A percentile compares a stretch with the other conserved stretches of the same genome.
These are phyloP conservation scores for Volutella citrinella DNA, from an alignment of 2,329 filamentous ascomycete species.

Conservation along the genomic window DNA sequence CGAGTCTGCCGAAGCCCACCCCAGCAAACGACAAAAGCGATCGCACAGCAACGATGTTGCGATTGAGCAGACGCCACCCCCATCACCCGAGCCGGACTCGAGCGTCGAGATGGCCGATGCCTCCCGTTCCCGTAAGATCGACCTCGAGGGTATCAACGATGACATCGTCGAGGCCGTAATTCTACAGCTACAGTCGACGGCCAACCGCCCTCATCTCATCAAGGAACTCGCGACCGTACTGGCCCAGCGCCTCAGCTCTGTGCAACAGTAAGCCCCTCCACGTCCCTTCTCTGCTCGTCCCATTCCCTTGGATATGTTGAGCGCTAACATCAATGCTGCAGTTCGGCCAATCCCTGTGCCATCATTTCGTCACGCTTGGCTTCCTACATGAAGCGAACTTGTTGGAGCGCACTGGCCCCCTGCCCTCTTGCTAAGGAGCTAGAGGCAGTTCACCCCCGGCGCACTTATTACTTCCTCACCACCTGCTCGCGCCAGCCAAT, in stretches of 20 bases:
- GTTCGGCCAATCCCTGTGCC: slow-evolving; percentile 91
- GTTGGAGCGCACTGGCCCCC: slow-evolving; percentile 72
- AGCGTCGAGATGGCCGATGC: slow-evolving; percentile 26
- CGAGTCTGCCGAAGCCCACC: slow-evolving; percentile 34
- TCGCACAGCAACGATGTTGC: slow-evolving; percentile 78
- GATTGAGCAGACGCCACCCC: slow-evolving; percentile 70
- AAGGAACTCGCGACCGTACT: slow-evolving; percentile 87
- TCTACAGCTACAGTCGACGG: slow-evolving; percentile 81
- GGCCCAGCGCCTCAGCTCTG: slow-evolving; percentile 71
- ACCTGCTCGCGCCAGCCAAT: slow-evolving; percentile 82
- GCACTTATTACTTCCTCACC: slow-evolving; percentile 94
- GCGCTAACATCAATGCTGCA: slow-evolving; percentile 40
- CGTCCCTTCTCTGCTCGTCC: slow-evolving; percentile 8
- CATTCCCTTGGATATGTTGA: slow-evolving; percentile 11
- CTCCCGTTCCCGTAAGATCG: slow-evolving; percentile 34
- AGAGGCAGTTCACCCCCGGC: slow-evolving; percentile 86
- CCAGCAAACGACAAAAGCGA: slow-evolving; percentile 72
- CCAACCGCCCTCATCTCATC: slow-evolving; percentile 88
- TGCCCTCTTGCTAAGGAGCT: slow-evolving; percentile 93
- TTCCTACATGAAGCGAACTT: slow-evolving; percentile 82
- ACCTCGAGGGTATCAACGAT: slow-evolving; percentile 83
- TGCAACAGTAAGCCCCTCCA: slow-evolving; percentile 75
- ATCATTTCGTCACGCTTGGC: slow-evolving; percentile 92
- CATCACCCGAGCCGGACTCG: slow-evolving; percentile 32
- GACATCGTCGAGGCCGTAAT: slow-evolving; percentile 93